Conservation (phyloP, 148 eudicot species). For the Heliosperma pusillum region DNA sequence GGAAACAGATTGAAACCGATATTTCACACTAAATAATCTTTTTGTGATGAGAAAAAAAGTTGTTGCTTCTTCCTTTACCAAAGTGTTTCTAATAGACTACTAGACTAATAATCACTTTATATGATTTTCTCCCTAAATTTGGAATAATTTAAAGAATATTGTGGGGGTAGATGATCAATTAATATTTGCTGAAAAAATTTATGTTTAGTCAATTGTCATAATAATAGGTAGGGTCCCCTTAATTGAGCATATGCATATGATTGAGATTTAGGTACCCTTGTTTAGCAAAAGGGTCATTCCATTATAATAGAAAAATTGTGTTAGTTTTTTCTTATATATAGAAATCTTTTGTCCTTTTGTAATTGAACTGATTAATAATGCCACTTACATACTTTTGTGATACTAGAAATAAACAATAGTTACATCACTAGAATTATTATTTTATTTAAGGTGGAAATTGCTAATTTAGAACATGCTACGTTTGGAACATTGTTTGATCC, state of each 20-base stretch:
- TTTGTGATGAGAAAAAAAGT: not conserved
- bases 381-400: not conserved
- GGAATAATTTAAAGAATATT: constrained; percentile 3
- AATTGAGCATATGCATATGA: constrained; percentile 2
- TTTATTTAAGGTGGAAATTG: not conserved
- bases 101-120: not conserved
- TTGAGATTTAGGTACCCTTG: constrained; percentile 18
- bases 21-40: not conserved
- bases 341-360: constrained; percentile 16
- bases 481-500: not conserved
- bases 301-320: not conserved
- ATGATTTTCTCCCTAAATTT: not conserved
- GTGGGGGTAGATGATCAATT: not conserved
- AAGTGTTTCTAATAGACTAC: too few relatives aligned
- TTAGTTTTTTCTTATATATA: constrained; percentile 1
- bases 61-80: not conserved
- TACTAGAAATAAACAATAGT: not conserved
- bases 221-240: constrained; percentile 7
- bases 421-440: too few relatives aligned
- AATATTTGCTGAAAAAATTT: not conserved
- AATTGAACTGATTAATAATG: not conserved
- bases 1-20: not conserved
- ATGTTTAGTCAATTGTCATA: constrained; percentile 2
- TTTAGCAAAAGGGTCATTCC: not conserved
- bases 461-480: not conserved